Evolutionary conservation across 2,329 filamentous ascomycete genomes (phyloP), one percentile per base, ranked within the genome.

Genomic region (Macroventuria anomochaeta): DNA sequence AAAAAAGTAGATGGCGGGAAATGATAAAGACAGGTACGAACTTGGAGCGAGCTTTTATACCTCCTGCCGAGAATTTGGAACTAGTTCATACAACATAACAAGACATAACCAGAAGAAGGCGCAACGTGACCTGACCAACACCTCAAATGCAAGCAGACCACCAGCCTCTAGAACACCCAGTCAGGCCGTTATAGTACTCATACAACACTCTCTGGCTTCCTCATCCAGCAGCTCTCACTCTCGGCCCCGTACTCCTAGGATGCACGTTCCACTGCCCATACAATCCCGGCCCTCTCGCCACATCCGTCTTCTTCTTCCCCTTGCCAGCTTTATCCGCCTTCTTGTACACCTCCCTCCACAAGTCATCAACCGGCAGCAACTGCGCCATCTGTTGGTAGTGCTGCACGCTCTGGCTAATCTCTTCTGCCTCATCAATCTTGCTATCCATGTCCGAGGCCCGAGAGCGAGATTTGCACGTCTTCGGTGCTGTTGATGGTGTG

Each of bases 371-470:
- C 1, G 68, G 67, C 3, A 69, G 48, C 1, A 70, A 39, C 3
- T 58, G 49, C 5, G 67, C 61, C 68, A 67, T 68, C 48, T 72
- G 65, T 44, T 71, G 50, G 36, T 68, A 68, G 42, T 69, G 58
- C 32, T 33, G 31, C 1, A 70, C 33, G n/a, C 36, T 61, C 6
- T 49, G 51, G 7, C 44, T 36, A 2, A 54, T 57, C 17, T 62
- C 55, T 7, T 58, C 50, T 1, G 61, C 55, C 15, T 57, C 60
- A 7, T 48, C 26, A n/a, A 25, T 25, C 23, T 25, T 25, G 23
- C 23, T 25, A 25, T 53, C 49, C 0, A 51, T 33, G 3, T 43
- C 48, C 49, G 41, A 32, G 37, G 5, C 28, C 44, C 3, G 49
- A 38, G 7, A 58, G 48, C 5, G 62, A 54, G 5, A 54, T 20